These are phyloP conservation scores for Syncephalastrum contaminatum DNA, from an alignment of 371 early-diverging fungal genomes.

Conservation along the genomic window DNA sequence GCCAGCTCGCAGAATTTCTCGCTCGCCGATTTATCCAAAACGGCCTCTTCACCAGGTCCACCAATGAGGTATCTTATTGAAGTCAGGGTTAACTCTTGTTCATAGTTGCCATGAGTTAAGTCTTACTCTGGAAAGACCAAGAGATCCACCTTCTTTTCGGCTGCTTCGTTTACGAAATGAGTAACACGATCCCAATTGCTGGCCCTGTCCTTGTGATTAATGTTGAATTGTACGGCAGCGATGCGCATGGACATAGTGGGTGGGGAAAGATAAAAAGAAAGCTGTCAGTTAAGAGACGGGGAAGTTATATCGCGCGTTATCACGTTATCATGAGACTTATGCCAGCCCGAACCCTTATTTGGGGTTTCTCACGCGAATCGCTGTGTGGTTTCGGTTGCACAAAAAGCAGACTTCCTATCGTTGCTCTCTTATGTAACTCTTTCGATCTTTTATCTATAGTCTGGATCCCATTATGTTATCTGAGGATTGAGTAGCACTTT, in stretches of 20 bases:
- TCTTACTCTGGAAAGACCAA: slow-evolving; percentile 20
- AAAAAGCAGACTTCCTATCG: too few relatives aligned
- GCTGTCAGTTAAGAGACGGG: too few relatives aligned
- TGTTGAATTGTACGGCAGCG: slow-evolving; percentile 11
- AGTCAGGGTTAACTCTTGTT: background rate
- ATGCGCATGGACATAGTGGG: background rate
- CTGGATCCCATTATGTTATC: too few relatives aligned
- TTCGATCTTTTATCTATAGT: too few relatives aligned
- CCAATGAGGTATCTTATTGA: slow-evolving; percentile 13
- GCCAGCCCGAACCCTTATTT: too few relatives aligned
- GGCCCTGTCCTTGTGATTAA: slow-evolving; percentile 5
- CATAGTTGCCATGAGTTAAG: too few relatives aligned
- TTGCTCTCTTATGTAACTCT: too few relatives aligned
- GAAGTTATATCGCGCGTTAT: too few relatives aligned
- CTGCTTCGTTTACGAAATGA: slow-evolving; percentile 7
- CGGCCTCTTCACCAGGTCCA: slow-evolving; percentile 13
- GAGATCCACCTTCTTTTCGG: slow-evolving; percentile 11
- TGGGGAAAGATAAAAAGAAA: background rate
- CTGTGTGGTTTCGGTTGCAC: too few relatives aligned
- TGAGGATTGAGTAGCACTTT: too few relatives aligned
- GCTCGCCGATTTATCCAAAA: slow-evolving; percentile 7
- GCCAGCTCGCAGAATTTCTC: slow-evolving; percentile 20
- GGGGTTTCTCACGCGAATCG: too few relatives aligned
- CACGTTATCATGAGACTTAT: too few relatives aligned
- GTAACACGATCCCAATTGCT: slow-evolving; percentile 15